Evolutionary conservation across 495 filamentous ascomycete species (phyloP), one percentile per base, ranked within the genome.

Genomic region (Aspergillus affinis): DNA sequence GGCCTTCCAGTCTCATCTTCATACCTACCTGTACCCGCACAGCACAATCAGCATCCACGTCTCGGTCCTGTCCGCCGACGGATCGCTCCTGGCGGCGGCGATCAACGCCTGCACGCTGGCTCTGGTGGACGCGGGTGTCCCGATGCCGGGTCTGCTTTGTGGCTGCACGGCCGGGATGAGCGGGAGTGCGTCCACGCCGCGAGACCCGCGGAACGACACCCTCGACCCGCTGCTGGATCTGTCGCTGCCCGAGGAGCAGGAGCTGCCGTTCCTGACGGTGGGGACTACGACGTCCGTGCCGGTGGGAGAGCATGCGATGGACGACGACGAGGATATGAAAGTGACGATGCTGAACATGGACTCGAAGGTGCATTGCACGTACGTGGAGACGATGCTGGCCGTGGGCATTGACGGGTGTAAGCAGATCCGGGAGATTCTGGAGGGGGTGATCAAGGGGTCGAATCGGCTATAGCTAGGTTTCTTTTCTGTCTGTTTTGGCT

Each of bases 41-140:
- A 89, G 84, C 61, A 91, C 87, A 32, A 94, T 99, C 68, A 78
- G 79, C 53, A 83, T 99, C 23, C 85, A 87, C 6, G 77, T 99
- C 5, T 91, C 93, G 67, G 83, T 99, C 15, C 85, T 99, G n/a
- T 88, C 87, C 0, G 85, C 92, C 58, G 94, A 99, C 75, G 94
- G 94, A 30, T 91, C 90, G 3, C 80, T 99, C 0, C 87, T 99
- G 27, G 92, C 95, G 0, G 85, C 91, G 0, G 90, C 90, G 18
- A 80, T 97, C 63, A 99, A 99, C 65, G 95, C 94, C 10, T 87
- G 90, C 0, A 97, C 93, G 0, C 84, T 99, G 13, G 94, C 95
- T 0, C 86, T 97, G 20, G 86, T 97, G 51, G 94, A 98, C 69
- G 95, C 95, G 3, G 94, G 94, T 29, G 85, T 99, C 26, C 94